Base-by-base conservation (phyloP, 306 rosid genomes). In the Dalbergia cultrata region DNA sequence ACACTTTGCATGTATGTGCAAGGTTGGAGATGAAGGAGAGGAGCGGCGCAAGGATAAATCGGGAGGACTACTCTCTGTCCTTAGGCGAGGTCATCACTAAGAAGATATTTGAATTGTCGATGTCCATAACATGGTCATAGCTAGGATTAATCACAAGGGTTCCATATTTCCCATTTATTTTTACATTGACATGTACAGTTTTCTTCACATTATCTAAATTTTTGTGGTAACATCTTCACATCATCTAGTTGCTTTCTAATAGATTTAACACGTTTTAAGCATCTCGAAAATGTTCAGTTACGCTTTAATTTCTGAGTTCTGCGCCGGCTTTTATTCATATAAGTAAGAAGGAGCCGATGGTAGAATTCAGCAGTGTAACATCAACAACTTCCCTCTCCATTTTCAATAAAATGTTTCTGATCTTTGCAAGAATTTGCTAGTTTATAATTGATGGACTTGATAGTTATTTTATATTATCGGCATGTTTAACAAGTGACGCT, bases 21-120 rank as follows among this genome's bases (percentile, higher is more conserved):
- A 73, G 94, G 88, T 88, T 52, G 92, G 90, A 63, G 88, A 88
- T 57, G 95, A 89, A 7, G 96, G 92, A 67, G 98, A 92, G 52
- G 97, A 90, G 45, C 75, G 83, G 43, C 97, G 88, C 72, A 85
- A 66, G 84, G 88, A 86, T 43, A 94, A 80, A 50, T 60, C 92
- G 0, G 94, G 95, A 81, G 84, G 97, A 64, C 73, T 92, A 75
- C 76, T 94, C 37, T 90, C 98, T 3, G 87, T 61, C 66, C 92
- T 94, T 47, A 88, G 95, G 83, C 88, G 93, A 72, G 89, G 92
- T 18, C 90, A 90, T 83, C 91, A 87, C 86, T 90, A 74, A 76
- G 75, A 75, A 21, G 45, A 82, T 67, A 19, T 50, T 62, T 72
- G 60, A 64, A 41, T 41, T 8, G 69, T 18, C 69, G 49, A 50